Evolutionary conservation across 768 basidiomycete species (phyloP), one percentile per base, ranked within the genome.

Genomic region (Termitomyces sp.): DNA sequence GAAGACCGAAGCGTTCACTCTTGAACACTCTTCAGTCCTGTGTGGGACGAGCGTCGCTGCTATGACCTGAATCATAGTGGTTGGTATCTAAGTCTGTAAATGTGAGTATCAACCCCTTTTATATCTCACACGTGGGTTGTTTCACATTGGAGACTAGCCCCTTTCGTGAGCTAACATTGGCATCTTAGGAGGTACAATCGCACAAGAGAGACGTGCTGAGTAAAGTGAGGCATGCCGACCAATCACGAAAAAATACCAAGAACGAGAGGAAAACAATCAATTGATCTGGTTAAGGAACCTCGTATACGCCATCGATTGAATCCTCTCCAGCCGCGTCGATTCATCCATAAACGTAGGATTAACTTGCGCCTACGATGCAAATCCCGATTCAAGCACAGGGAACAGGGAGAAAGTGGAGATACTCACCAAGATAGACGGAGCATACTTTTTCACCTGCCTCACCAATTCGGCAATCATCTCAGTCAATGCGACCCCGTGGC

Each of bases 401-500:
- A 32, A 33, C 20, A 50, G 28, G 28, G 28, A 28, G 12, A 22
- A 13, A 58, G 46, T 53, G 53, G 38, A 53, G 44, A 61, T 20
- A 80, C 86, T 58, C 64, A 91, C 91, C 73, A 91, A 69, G 15
- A 81, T 79, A 4, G 84, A 72, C 11, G 89, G 89, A 58, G 80
- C 82, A 54, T 82, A 76, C 61, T 81, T 82, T 68, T 90, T 87
- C 39, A 89, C 79, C 42, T 82, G 75, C 20, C 74, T 73, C 44
- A 89, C 79, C 61, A 94, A 68, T n/a, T 80, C 78, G 3, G 82
- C 77, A 51, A 87, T 81, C 89, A 94, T 93, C 66, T 87, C 86
- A 32, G 88, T 82, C 50, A 91, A 68, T 5, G 91, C 90, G 11
- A 88, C 88, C 58, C 76, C 81, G 72, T 91, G 89, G 56, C 88